Conservation (phyloP, 805 yeast species). For the Cyberlindnera americana region DNA sequence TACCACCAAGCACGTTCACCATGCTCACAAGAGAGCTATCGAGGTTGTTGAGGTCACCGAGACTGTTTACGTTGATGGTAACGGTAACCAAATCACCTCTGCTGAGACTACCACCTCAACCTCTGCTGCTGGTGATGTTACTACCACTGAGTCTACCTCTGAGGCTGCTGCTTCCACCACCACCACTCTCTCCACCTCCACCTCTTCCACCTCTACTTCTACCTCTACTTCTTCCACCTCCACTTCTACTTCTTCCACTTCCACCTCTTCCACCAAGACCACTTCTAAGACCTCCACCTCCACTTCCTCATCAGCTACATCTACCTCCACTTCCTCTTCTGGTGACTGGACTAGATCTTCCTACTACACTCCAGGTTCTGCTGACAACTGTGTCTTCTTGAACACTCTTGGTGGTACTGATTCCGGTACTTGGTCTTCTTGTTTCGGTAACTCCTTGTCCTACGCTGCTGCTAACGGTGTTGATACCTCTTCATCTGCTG, state of each 20-base stretch:
- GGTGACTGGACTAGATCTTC: conserved; percentile 71
- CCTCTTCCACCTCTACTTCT: conserved; percentile 12
- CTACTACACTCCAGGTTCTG: conserved; percentile 69
- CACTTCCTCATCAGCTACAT: conserved; percentile 28
- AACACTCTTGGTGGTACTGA: conserved; percentile 87
- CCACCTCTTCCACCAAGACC: conserved; percentile 30
- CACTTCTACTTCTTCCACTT: conserved; percentile 29
- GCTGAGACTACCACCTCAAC: conserved; percentile 24
- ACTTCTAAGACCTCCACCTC: conserved; percentile 31
- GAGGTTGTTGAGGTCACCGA: conserved; percentile 71
- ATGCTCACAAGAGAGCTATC: conserved; percentile 56
- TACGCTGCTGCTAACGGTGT: conserved; percentile 77
- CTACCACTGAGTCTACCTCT: conserved; percentile 15
- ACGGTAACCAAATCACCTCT: conserved; percentile 40
- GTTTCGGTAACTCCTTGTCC: conserved; percentile 91
- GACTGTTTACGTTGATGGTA: conserved; percentile 64
- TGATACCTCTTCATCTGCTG: conserved; percentile 65
- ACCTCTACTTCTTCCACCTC: conserved; percentile 21
- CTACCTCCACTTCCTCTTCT: conserved; percentile 33
- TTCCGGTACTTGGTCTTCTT: conserved; percentile 83
- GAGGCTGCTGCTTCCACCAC: conserved; percentile 7
- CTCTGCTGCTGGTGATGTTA: conserved; percentile 19
- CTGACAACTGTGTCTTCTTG: conserved; percentile 74
- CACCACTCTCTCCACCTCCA: conserved; percentile 9
- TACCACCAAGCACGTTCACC: conserved; percentile 39